A percentile compares a stretch with the other conserved stretches of the same genome.
Evolutionary conservation across 2,329 filamentous ascomycete species (phyloP).

Genomic region (Aspergillus costaricaensis): DNA sequence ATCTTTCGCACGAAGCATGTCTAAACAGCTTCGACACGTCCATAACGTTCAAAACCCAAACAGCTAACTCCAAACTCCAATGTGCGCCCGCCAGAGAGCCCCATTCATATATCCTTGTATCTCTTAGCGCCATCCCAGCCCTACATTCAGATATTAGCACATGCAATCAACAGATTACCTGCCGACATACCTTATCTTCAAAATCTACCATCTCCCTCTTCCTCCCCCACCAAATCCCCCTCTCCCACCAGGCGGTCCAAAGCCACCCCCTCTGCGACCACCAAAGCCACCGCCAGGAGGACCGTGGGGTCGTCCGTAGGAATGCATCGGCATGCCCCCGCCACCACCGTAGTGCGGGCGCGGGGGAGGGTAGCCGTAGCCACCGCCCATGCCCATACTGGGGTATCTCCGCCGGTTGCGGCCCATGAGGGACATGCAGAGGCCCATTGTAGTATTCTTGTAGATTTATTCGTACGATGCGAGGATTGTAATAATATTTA

Average conservation of each 20-base stretch:
- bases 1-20: no score
- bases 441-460: not conserved
- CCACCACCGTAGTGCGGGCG: not conserved
- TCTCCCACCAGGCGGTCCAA: not conserved
- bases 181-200: not conserved
- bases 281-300: not conserved
- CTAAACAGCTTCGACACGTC: no score
- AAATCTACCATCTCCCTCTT: not conserved
- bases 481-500: not conserved
- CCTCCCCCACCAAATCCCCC: not conserved
- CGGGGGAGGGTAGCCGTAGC: not conserved
- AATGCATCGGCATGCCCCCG: conserved; percentile 3
- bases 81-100: no score
- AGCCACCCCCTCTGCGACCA: not conserved
- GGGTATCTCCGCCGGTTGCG: not conserved
- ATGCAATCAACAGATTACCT: not conserved
- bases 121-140: not conserved
- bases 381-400: not conserved
- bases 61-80: no score
- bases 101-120: no score
- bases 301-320: not conserved
- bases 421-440: not conserved
- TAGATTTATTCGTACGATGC: not conserved
- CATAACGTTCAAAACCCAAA: no score
- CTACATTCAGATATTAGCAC: not conserved